Percentiles rank a stretch among this genome's conserved stretches.
Evolutionary conservation across 2,329 filamentous ascomycete species (phyloP).

Genomic region (Aspergillus chevalieri): DNA sequence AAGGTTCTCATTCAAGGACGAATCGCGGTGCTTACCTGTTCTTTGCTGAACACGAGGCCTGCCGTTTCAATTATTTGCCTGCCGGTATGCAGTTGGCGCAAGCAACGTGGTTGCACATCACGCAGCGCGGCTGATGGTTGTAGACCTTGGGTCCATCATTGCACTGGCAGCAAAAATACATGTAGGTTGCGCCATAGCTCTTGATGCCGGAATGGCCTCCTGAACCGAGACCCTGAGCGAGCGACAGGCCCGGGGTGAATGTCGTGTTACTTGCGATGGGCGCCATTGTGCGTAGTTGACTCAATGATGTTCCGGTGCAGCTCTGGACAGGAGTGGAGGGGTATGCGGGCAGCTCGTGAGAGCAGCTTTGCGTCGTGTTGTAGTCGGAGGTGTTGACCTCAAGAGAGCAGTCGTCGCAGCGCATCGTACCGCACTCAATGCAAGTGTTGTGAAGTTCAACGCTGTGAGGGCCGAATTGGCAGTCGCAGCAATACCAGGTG

Average conservation of each 20-base stretch:
- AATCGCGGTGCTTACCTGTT: background rate
- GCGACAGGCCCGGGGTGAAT: background rate
- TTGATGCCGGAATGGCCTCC: background rate
- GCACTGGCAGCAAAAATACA: conserved; percentile 37
- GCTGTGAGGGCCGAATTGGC: conserved; percentile 27
- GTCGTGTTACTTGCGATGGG: conserved; percentile 1
- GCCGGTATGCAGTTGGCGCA: conserved; percentile 24
- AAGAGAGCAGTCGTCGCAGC: conserved; percentile 16
- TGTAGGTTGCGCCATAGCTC: conserved; percentile 12
- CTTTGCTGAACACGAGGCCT: background rate
- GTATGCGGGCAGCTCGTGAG: conserved; percentile 12
- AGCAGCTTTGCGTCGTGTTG: conserved; percentile 4
- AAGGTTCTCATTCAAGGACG: background rate
- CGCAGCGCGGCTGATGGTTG: conserved; percentile 26
- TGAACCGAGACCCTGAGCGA: background rate
- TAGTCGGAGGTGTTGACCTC: conserved; percentile 4
- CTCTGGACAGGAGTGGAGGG: conserved; percentile 2
- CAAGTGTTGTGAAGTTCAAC: conserved; percentile 19
- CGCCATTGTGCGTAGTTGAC: background rate
- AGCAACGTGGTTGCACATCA: conserved; percentile 25
- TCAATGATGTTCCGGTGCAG: background rate
- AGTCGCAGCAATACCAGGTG: conserved; percentile 31
- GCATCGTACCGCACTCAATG: conserved; percentile 17
- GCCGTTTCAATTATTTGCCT: background rate
- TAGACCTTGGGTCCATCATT: conserved; percentile 35